These are phyloP conservation scores for Phoma sp. DNA, from an alignment of 2,329 filamentous ascomycete species.

Conservation along the genomic window DNA sequence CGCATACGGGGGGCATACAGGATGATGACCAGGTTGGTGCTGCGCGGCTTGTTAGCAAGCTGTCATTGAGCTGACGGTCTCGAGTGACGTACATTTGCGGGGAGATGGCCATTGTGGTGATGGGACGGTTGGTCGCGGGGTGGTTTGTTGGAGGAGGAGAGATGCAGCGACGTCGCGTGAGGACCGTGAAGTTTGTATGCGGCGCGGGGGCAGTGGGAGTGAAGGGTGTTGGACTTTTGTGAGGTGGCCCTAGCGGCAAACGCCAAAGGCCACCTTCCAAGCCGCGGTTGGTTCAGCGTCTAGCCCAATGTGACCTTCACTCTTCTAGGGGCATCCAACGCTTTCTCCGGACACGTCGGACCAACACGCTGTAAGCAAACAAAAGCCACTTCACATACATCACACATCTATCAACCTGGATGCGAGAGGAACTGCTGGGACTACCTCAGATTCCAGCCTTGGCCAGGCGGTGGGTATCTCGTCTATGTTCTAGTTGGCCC, in stretches of 20 bases:
- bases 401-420: too few relatives aligned
- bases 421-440: background rate
- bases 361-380: background rate
- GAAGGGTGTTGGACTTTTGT: slow-evolving; percentile 32
- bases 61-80: slow-evolving; percentile 2
- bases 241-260: slow-evolving; percentile 23
- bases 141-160: background rate
- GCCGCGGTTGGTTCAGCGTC: slow-evolving; percentile 15
- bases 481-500: slow-evolving; percentile 24
- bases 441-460: background rate
- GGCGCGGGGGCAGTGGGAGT: slow-evolving; percentile 22
- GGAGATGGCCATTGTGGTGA: slow-evolving; percentile 44
- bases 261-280: slow-evolving; percentile 41
- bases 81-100: slow-evolving; percentile 43
- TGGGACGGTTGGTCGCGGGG: background rate
- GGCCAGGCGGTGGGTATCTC: slow-evolving; percentile 28
- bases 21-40: slow-evolving; percentile 49
- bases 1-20: slow-evolving; percentile 23
- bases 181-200: slow-evolving; percentile 2
- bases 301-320: slow-evolving; percentile 28
- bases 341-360: slow-evolving; percentile 35
- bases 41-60: slow-evolving; percentile 35
- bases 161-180: slow-evolving; percentile 5
- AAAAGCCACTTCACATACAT: too few relatives aligned
- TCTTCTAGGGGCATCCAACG: slow-evolving; percentile 34